These are phyloP conservation scores for Fusarium coicis DNA, from an alignment of 2,329 filamentous ascomycete genomes.

Conservation along the genomic window DNA sequence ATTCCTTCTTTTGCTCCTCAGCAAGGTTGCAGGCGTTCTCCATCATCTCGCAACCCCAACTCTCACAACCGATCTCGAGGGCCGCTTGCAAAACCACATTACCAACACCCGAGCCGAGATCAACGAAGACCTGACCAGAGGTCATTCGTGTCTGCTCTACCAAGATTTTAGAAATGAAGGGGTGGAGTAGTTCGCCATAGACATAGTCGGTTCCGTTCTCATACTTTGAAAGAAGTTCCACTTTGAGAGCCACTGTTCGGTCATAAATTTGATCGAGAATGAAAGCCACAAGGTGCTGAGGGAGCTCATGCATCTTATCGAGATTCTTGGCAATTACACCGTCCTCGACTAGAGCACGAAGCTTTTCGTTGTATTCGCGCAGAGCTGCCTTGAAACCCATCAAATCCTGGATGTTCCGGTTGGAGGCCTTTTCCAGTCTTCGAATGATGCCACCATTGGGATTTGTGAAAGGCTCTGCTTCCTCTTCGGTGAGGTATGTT, in stretches of 20 bases:
- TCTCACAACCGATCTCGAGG: slow-evolving; percentile 91
- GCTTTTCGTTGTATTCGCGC: slow-evolving; percentile 78
- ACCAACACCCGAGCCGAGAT: slow-evolving; percentile 94
- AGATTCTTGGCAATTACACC: slow-evolving; percentile 80
- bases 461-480: slow-evolving; percentile 75
- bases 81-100: slow-evolving; percentile 96
- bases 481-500: slow-evolving; percentile 79
- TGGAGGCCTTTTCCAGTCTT: slow-evolving; percentile 78
- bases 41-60: slow-evolving; percentile 98
- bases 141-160: slow-evolving; percentile 79
- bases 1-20: slow-evolving; percentile 82
- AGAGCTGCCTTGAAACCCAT: slow-evolving; percentile 79
- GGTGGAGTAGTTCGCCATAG: slow-evolving; percentile 90
- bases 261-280: slow-evolving; percentile 91
- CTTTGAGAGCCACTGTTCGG: slow-evolving; percentile 89
- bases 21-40: slow-evolving; percentile 86
- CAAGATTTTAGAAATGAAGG: slow-evolving; percentile 86
- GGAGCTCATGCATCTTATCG: slow-evolving; percentile 73
- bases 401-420: slow-evolving; percentile 71
- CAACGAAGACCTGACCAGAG: slow-evolving; percentile 88
- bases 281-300: slow-evolving; percentile 78
- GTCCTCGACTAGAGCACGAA: slow-evolving; percentile 73
- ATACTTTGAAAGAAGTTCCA: slow-evolving; percentile 85
- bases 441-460: slow-evolving; percentile 79
- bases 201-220: slow-evolving; percentile 92